Base-by-base conservation (phyloP, 2,329 filamentous ascomycete genomes). In the Epichloe sylvatica region DNA sequence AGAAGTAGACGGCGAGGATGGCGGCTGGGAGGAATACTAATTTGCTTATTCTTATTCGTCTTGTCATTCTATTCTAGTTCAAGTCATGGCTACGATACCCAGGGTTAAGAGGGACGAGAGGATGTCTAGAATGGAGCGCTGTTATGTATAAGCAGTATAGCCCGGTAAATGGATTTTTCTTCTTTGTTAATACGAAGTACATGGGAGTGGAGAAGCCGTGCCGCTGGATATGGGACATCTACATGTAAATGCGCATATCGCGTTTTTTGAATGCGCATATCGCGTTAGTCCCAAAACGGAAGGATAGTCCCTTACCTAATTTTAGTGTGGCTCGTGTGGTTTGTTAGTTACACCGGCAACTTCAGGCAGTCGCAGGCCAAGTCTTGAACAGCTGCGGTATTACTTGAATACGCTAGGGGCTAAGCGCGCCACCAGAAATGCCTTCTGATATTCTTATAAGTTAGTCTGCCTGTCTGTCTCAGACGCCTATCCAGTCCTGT, bases 1-100 rank as follows among this genome's bases (percentile, higher is more conserved):
- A 46, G 81, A 86, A 60, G 74, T 88, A 41, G 75, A 78, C 38
- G 67, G 68, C 25, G 73, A 70, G 67, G 70, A 71, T 47, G 71
- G 68, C 41, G 70, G 48, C 2, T 56, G 55, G 55, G 55, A 71
- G 37, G 57, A 67, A 49, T 60, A 51, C 23, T 53, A 44, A 47
- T 23, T 33, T 41, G 7, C 13, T 19, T 41, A 21, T 35, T 45
- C n/a, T n/a, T 5, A 3, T 5, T 38, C 25, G 17, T 30, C 17
- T 40, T 3, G 19, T 34, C 23, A 46, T 30, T n/a, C 12, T 44
- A 30, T 34, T 45, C 35, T 39, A 11, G 46, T 41, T 45, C 13
- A 49, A 25, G 34, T 41, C 51, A 33, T 33, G 36, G 49, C 21
- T 23, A 51, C 49, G 49, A 51, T 51, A 51, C 46, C 49, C 45